phyloP scores from a whole-genome alignment of 2,329 filamentous ascomycete genomes.

The Lojkania enalia region DNA sequence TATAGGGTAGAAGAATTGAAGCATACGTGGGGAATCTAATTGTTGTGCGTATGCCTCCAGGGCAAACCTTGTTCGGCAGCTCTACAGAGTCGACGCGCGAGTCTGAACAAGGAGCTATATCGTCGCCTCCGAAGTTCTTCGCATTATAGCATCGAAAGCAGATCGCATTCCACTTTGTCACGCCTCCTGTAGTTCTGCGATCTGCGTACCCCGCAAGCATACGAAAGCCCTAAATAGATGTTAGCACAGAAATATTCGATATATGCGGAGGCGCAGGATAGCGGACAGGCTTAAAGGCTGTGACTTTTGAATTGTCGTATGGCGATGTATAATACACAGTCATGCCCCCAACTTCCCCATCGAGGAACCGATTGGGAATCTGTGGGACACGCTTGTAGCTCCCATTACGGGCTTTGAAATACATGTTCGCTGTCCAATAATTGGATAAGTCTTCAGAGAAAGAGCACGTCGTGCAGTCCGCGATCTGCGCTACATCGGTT shows the following conservation, averaged over 20 bases:
- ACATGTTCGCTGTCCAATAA: conserved; percentile 33
- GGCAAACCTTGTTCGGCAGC: conserved; percentile 42
- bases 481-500: conserved; percentile 6
- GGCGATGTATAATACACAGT: conserved; percentile 36
- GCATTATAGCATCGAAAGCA: conserved; percentile 48
- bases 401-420: conserved; percentile 30
- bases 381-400: conserved; percentile 32
- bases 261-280: neutral
- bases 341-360: conserved; percentile 34
- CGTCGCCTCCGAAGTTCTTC: conserved; percentile 31
- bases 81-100: conserved; percentile 37
- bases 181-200: conserved; percentile 34
- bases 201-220: conserved; percentile 48
- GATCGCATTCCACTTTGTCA: conserved; percentile 44
- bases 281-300: conserved; percentile 45
- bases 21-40: conserved; percentile 37
- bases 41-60: conserved; percentile 46
- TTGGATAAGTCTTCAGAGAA: conserved; percentile 39
- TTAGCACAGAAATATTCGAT: neutral
- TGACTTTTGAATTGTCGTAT: conserved; percentile 34
- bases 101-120: conserved; percentile 38
- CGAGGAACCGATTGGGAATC: conserved; percentile 33
- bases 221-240: conserved; percentile 49
- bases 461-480: conserved; percentile 8
- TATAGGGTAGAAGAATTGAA: too few species aligned